Evolutionary conservation across 192 early-diverging fungal genomes (phyloP), one percentile per base, ranked within the genome.

Genomic region (Coemansia sp.): DNA sequence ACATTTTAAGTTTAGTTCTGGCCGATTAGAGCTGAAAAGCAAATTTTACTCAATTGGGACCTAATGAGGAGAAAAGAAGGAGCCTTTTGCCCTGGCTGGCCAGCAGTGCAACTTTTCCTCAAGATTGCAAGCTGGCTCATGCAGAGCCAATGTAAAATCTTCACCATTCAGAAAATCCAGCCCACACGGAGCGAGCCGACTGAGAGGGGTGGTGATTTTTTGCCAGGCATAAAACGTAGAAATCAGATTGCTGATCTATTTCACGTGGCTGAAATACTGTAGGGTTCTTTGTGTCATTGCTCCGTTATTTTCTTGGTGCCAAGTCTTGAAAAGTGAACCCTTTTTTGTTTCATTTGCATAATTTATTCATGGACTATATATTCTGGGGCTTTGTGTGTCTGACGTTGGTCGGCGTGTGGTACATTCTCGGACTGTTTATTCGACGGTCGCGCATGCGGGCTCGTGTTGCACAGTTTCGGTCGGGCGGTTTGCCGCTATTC

Each of bases 21-120:
- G 11, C 61, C 35, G 57, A 15, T 74, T 75, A 56, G 49, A 63
- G 56, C 51, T 53, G 41, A 67, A 62, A 63, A 60, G 25, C 19
- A 37, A 49, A 38, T 45, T 63, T 58, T 73, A 60, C 53, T 57
- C 19, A 38, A 25, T 23, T 24, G 56, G 65, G 61, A 70, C 65
- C 77, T 64, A 62, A 62, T 43, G 69, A 66, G 65, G 69, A 63
- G 72, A 74, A 80, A 80, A 80, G 77, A 74, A 68, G 65, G 72
- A 65, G 22, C 62, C 66, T 56, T 32, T 25, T 37, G 65, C 62
- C 72, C 69, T 45, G 41, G 17, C 11, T 41, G 48, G 61, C 29
- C 37, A 23, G 5, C 52, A 29, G 38, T 56, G 51, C 58, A 15
- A 27, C 62, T 24, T 50, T n/a, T 22, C 14, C 51, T 56, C 27